Conservation (phyloP, 2,329 filamentous ascomycete species). For the Neoascochyta sp. region DNA sequence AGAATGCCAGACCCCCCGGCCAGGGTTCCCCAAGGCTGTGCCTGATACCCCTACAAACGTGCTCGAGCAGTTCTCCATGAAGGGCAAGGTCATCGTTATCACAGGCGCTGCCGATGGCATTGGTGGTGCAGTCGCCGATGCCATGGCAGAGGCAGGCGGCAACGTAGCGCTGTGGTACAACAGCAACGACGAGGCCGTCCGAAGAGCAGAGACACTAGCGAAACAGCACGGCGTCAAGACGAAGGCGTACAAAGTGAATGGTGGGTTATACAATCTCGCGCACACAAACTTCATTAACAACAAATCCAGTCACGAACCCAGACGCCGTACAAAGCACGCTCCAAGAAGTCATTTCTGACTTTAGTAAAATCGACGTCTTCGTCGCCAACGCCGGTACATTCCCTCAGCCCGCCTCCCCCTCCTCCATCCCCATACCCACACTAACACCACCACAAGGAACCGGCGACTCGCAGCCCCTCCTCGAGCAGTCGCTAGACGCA, state of each 20-base stretch:
- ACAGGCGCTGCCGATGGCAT: conserved; percentile 54
- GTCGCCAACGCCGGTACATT: conserved; percentile 62
- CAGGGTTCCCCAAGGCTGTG: conserved; percentile 25
- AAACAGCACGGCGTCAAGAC: conserved; percentile 57
- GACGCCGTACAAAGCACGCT: conserved; percentile 54
- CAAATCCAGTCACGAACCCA: conserved; percentile 47
- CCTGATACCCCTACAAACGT: conserved; percentile 29
- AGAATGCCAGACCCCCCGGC: conserved; percentile 22
- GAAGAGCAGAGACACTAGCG: conserved; percentile 56
- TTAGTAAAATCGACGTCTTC: conserved; percentile 62
- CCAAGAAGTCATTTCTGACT: conserved; percentile 62
- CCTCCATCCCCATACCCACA: too few species aligned
- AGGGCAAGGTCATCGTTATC: conserved; percentile 42
- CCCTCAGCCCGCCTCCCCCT: too few species aligned
- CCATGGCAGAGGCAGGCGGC: conserved; percentile 42
- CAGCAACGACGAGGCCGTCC: conserved; percentile 55
- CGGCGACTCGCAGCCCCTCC: conserved; percentile 53
- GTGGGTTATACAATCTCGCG: too few species aligned
- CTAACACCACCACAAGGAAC: conserved; percentile 31
- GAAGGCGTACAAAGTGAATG: conserved; percentile 62
- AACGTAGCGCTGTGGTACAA: conserved; percentile 47
- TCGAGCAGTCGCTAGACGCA: conserved; percentile 57
- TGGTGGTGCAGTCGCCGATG: conserved; percentile 43
- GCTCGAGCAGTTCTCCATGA: conserved; percentile 31
- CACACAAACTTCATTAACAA: too few species aligned